Evolutionary conservation across 495 filamentous ascomycete genomes (phyloP), one percentile per base, ranked within the genome.

Genomic region (Talaromyces ruber): DNA sequence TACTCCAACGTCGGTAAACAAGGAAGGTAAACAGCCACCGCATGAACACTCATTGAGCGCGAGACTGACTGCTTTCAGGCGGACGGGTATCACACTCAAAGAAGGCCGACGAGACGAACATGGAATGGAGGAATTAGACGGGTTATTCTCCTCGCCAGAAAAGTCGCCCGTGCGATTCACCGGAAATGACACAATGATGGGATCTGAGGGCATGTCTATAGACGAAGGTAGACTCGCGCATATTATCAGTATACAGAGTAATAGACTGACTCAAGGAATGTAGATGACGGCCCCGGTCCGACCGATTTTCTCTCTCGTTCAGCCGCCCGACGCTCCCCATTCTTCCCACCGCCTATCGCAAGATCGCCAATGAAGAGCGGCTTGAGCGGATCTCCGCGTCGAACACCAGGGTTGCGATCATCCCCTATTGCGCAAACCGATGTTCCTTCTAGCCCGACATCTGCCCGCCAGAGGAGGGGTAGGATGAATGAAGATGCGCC

Each of bases 61-160:
- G 64, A 63, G 37, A 66, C 65, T 66, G 21, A 66, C 39, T 56
- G 47, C 26, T 53, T 52, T 45, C 65, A 89, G 86, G 66, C 82
- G 93, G 82, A 98, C 94, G 8, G 94, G 94, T 24, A 80, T 95
- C 30, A 89, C 85, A 1, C 72, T 98, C 28, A 82, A 84, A 69
- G 91, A 97, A 73, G 90, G 90, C 45, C 75, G 88, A 58, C 87
- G 91, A 74, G 92, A 98, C 75, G 94, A 92, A 70, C 78, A 96
- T 81, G 94, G 95, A 72, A 83, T 98, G 74, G 92, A 98, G 71
- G 85, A 86, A 34, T 81, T 96, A 59, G 88, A 91, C 25, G 82
- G 81, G 55, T 84, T 97, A 65, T 98, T 97, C 73, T 97, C 92
- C 3, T 96, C 93, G 11, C 93, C 93, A 29, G 84, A 81, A 60